Evolutionary conservation across 2,329 filamentous ascomycete species (phyloP).

Genomic region (Stachybotrys chartarum): DNA sequence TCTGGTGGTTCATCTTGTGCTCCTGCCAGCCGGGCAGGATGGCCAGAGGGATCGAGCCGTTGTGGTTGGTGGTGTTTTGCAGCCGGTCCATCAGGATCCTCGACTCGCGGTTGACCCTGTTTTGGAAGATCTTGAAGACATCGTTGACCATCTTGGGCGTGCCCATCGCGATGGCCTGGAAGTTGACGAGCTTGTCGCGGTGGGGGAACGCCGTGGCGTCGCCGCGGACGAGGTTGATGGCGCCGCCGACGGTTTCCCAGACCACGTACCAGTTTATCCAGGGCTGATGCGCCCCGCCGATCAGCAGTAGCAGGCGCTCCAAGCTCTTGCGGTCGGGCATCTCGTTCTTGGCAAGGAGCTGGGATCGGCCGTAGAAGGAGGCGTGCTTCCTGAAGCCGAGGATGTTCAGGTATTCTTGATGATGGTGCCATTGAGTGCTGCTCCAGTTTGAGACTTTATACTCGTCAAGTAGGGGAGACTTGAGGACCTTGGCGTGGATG

Average conservation of each 20-base stretch:
- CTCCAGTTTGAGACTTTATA: constrained; percentile 30
- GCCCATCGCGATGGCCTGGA: constrained; percentile 54
- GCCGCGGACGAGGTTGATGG: constrained; percentile 45
- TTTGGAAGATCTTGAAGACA: constrained; percentile 37
- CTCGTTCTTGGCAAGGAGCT: background rate
- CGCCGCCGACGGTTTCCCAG: constrained; percentile 55
- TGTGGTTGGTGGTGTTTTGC: constrained; percentile 41
- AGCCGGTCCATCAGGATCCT: constrained; percentile 41
- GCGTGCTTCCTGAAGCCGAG: constrained; percentile 42
- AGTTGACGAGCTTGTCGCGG: constrained; percentile 56
- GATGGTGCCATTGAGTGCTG: background rate
- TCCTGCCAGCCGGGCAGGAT: constrained; percentile 23
- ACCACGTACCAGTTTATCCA: constrained; percentile 53
- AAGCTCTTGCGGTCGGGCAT: no score
- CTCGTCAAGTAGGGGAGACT: constrained; percentile 30
- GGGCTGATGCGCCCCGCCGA: constrained; percentile 3
- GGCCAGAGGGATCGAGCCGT: constrained; percentile 44
- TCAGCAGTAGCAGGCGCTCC: no score
- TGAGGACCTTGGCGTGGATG: constrained; percentile 40
- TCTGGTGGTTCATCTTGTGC: constrained; percentile 30
- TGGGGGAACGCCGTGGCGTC: constrained; percentile 56
- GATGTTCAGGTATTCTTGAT: constrained; percentile 24
- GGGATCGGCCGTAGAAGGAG: constrained; percentile 25
- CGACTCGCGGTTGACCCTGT: constrained; percentile 30
- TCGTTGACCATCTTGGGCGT: constrained; percentile 39